Evolutionary conservation across 306 rosid genomes (phyloP).

Genomic region (Ammopiptanthus mongolicus): DNA sequence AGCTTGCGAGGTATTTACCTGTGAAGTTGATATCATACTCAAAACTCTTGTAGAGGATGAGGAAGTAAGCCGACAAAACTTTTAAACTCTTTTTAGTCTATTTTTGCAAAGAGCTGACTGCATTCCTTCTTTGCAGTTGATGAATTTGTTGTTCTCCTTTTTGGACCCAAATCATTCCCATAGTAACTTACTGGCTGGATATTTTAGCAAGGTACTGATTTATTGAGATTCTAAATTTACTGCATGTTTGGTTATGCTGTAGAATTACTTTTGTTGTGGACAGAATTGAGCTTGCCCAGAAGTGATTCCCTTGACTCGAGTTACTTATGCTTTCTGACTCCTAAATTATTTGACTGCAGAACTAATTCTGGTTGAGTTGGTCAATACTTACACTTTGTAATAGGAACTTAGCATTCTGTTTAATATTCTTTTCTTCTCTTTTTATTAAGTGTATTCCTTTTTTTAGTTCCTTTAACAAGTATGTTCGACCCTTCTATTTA

Average conservation of each 20-base stretch:
- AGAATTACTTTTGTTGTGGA: background rate
- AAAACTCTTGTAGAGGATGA: slow-evolving; percentile 91
- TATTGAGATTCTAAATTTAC: slow-evolving; percentile 19
- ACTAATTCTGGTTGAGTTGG: slow-evolving; percentile 1
- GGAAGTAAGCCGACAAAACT: slow-evolving; percentile 54
- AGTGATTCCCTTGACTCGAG: background rate
- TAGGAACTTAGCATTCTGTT: background rate
- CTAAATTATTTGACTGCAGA: background rate
- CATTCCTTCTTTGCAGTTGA: slow-evolving; percentile 65
- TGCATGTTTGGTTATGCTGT: background rate
- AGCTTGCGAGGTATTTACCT: slow-evolving; percentile 95
- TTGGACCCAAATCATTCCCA: slow-evolving; percentile 76
- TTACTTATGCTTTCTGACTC: background rate
- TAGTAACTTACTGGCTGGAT: slow-evolving; percentile 87
- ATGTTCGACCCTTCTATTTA: slow-evolving; percentile 11
- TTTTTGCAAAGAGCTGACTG: slow-evolving; percentile 29
- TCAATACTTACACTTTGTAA: background rate
- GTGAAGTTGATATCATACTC: slow-evolving; percentile 94
- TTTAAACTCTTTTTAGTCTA: background rate
- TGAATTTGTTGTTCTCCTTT: slow-evolving; percentile 87
- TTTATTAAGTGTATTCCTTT: background rate
- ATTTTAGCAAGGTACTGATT: slow-evolving; percentile 86
- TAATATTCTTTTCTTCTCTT: background rate
- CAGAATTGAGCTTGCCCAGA: background rate
- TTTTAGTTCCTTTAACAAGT: slow-evolving; percentile 1